phyloP scores from a whole-genome alignment of 208 protist species.

The Leishmania major region DNA sequence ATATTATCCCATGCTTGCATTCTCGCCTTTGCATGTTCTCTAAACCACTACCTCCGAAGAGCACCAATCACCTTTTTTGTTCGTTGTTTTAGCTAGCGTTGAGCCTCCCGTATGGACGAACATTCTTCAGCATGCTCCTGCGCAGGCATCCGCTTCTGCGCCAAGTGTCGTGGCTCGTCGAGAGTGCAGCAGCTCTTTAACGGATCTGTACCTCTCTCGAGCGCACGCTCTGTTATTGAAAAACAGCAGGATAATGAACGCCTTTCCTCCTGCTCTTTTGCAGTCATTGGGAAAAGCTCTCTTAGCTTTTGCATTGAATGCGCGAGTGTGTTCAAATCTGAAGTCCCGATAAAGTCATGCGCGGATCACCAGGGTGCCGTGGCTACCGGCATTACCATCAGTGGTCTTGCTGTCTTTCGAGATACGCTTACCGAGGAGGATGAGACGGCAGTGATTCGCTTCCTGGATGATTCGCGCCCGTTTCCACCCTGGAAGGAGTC shows the following conservation, averaged over 20 bases:
- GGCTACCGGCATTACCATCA: conserved; percentile 23
- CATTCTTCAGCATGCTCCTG: conserved; percentile 47
- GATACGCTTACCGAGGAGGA: conserved; percentile 52
- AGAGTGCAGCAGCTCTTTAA: conserved; percentile 59
- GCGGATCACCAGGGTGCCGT: conserved; percentile 38
- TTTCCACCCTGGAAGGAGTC: conserved; percentile 79
- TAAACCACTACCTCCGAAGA: neutral
- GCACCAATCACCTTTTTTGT: neutral
- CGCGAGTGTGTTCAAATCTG: conserved; percentile 35
- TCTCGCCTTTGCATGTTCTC: neutral
- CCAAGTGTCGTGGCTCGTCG: conserved; percentile 45
- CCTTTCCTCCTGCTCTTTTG: conserved; percentile 80
- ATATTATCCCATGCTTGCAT: neutral
- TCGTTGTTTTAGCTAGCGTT: neutral
- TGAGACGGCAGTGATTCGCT: conserved; percentile 50
- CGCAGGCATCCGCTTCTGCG: conserved; percentile 79
- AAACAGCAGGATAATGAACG: conserved; percentile 51
- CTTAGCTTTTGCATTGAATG: conserved; percentile 58
- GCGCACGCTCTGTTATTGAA: conserved; percentile 44
- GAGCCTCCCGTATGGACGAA: neutral
- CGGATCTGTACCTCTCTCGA: conserved; percentile 32
- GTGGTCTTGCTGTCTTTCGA: conserved; percentile 52
- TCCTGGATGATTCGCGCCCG: conserved; percentile 62
- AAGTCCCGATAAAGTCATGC: conserved; percentile 36
- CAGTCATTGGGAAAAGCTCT: conserved; percentile 37